Evolutionary conservation across 345 rosid genomes (phyloP), one percentile per base, ranked within the genome.

Genomic region (Clarkia xantiana): DNA sequence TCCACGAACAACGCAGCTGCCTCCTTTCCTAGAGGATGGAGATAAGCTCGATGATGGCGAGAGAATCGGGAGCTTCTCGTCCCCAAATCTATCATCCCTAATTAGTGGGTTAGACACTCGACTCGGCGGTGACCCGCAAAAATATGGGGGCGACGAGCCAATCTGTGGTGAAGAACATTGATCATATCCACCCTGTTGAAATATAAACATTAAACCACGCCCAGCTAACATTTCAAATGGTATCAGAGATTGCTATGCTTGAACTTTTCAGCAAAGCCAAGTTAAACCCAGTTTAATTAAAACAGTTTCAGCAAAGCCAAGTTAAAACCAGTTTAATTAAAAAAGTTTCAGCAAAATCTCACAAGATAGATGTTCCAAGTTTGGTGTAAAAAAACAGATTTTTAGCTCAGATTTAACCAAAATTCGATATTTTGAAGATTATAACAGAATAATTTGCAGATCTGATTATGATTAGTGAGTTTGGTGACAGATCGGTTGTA

Each of bases 51-150:
- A 55, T 2, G 70, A 51, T n/a, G 71, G 76, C 0, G 77, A 64
- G 42, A 70, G 25, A 0, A 77, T 77, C 66, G 59, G 45, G 58
- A 71, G 44, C 63, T 67, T 69, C 62, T 81, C 84, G 2, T 81
- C 79, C 56, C 75, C 70, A 23, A 91, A 91, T 49, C 76, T 72
- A 43, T 83, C 80, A 53, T 91, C 98, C 50, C 78, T 86, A 67
- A 81, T 84, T 74, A 91, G 54, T 55, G 98, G 98, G 87, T 91
- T 91, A 84, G 89, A 75, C 58, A 91, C 98, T 86, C 98, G 79
- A 74, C 93, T 76, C 42, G 98, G 98, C 60, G 98, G 98, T 59
- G 96, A 91, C 70, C 96, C 98, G 10, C 81, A 61, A 61, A 85
- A 85, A 65, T 76, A 85, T 8, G 78, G 73, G 67, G 93, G 84